Evolutionary conservation across 371 early-diverging fungal genomes (phyloP), one percentile per base, ranked within the genome.

Genomic region (Aphelidium insulamus): DNA sequence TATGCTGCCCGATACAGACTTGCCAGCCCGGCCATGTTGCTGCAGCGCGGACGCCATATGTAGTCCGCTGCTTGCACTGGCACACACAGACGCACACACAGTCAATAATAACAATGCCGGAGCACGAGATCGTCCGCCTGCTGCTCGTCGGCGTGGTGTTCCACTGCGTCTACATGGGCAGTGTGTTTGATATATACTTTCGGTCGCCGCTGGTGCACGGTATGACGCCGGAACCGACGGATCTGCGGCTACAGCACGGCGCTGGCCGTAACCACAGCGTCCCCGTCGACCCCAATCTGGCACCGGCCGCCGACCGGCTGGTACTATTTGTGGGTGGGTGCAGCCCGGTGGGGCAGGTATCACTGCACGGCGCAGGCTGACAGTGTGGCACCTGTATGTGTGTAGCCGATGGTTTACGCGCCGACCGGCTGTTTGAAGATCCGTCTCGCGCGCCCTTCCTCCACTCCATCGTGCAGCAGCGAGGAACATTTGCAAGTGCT

Each of bases 141-240:
- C 55, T 80, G 39, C 35, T 71, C 35, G 46, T 87, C 29, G 86
- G 90, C 21, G 68, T 88, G 26, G 48, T 86, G 32, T 92, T 88
- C 58, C 94, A 92, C 56, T 46, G 77, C 32, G 57, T 78, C 37
- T 92, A 86, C 49, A 55, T 80, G 30, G 62, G 59, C 48, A 78
- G 78, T 47, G 90, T 92, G 40, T 92, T 92, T 49, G 94, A 92
- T 55, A 90, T 92, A 46, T 92, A 92, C 63, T 92, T 92, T 50
- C 76, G 73, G 15, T 80, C 90, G n/a, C 94, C 94, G 26, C 57
- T 92, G 15, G 88, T 92, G 30, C 87, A 87, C 66, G 90, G 90
- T 36, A 87, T 87, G 90, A 63, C 61, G 5, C 82, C 76, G 25
- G 67, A 76, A 39, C 54, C 50, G 31, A 42, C 52, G 26, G 28